Percentiles rank a stretch among this genome's conserved stretches.
Evolutionary conservation across 1,139 yeast genomes (phyloP).

Genomic region (Geotrichum macrosporum): DNA sequence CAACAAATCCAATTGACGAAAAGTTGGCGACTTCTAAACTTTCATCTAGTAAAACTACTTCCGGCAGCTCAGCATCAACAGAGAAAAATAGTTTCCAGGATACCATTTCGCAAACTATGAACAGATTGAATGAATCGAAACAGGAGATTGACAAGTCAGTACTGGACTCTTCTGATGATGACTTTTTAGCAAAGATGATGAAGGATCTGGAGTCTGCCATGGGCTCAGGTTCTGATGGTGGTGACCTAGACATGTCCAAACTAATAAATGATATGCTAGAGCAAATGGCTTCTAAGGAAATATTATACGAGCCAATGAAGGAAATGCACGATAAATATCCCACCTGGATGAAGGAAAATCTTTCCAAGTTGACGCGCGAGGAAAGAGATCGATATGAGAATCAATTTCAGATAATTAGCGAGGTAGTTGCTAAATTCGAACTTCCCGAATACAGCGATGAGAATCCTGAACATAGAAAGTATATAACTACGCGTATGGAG

Average conservation of each 20-base stretch:
- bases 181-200: slow-evolving; percentile 44
- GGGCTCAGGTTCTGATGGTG: slow-evolving; percentile 46
- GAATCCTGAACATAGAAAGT: slow-evolving; percentile 48
- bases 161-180: slow-evolving; percentile 51
- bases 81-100: slow-evolving; percentile 53
- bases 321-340: slow-evolving; percentile 68
- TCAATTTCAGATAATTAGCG: slow-evolving; percentile 39
- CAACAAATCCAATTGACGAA: slow-evolving; percentile 33
- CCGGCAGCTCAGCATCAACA: slow-evolving; percentile 5
- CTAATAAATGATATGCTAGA: slow-evolving; percentile 73
- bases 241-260: slow-evolving; percentile 53
- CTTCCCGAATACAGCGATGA: slow-evolving; percentile 52
- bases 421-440: slow-evolving; percentile 58
- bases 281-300: slow-evolving; percentile 80
- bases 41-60: slow-evolving; percentile 1
- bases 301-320: slow-evolving; percentile 82
- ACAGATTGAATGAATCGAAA: slow-evolving; percentile 52
- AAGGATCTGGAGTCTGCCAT: slow-evolving; percentile 59
- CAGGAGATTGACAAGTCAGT: slow-evolving; percentile 57
- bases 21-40: slow-evolving; percentile 3
- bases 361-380: slow-evolving; percentile 34
- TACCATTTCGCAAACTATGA: slow-evolving; percentile 77
- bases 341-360: slow-evolving; percentile 53
- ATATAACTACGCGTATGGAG: slow-evolving; percentile 56
- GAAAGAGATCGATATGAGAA: slow-evolving; percentile 36